Base-by-base conservation (phyloP, 441 rosid species). In the Gossypium schwendimanii region DNA sequence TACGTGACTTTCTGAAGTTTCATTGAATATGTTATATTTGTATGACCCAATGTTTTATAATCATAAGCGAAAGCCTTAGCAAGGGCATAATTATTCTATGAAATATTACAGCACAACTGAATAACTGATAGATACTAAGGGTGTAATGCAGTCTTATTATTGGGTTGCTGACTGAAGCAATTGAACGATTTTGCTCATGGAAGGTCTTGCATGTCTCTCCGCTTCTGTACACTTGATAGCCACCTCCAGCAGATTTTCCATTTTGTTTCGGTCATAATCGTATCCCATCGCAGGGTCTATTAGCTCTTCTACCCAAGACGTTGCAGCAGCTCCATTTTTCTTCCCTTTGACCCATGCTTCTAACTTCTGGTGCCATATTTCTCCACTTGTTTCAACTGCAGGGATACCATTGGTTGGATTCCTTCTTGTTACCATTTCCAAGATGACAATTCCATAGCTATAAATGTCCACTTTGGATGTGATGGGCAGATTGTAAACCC, bases 371-470 rank as follows among this genome's bases (percentile, higher is more conserved):
- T 41, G 8, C 70, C 53, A 21, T 20, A 41, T 14, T 39, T 65
- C 28, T 41, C 53, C 31, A 21, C 26, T n/a, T 2, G 28, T 12
- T 20, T 20, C 59, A 18, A 54, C 15, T 5, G 17, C 3, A 12
- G 36, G 53, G 17, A 20, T 14, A 4, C 69, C 53, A 3, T 44
- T n/a, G 5, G 70, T 21, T 6, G 59, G 41, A 14, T 26, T 69
- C 28, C 28, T 70, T 14, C 79, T 78, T 0, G 82, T 77, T 2
- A 73, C 20, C 72, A 80, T 67, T 72, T 79, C 84, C 61, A 80
- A n/a, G 20, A 79, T 7, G 2, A 81, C 83, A 12, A 81, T 72
- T 6, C 80, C 87, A 39, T 73, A 81, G 75, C 82, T 82, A n/a
- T 77, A 82, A 6, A 82, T 75, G 31, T 77, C 85, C 0, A 82